phyloP scores from a whole-genome alignment of 805 yeast species.

The Wickerhamomyces canadensis region DNA sequence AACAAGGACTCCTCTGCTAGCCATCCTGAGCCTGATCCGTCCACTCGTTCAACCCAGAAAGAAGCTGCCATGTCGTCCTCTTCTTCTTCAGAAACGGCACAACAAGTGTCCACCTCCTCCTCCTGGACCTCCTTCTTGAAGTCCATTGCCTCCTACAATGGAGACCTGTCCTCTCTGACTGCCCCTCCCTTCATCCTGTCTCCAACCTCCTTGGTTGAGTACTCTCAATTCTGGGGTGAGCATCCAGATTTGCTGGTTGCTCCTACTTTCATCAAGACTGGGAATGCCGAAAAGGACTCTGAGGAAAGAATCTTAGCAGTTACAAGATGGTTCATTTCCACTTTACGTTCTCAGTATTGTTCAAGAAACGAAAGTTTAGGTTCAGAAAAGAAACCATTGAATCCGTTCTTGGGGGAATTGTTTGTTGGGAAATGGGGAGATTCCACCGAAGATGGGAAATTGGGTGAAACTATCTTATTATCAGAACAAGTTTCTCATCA shows the following conservation, averaged over 20 bases:
- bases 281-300: conserved; percentile 39
- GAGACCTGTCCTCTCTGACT: conserved; percentile 87
- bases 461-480: conserved; percentile 74
- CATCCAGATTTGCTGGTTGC: conserved; percentile 79
- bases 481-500: conserved; percentile 97
- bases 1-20: conserved; percentile 2
- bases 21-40: conserved; percentile 5
- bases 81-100: conserved; percentile 29
- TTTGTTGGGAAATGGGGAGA: conserved; percentile 87
- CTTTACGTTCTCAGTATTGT: conserved; percentile 89
- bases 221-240: conserved; percentile 94
- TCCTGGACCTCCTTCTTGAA: conserved; percentile 93
- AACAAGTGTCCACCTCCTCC: conserved; percentile 23
- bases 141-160: conserved; percentile 87
- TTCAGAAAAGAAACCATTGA: conserved; percentile 94
- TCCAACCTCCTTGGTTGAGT: conserved; percentile 83
- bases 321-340: conserved; percentile 84
- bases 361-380: conserved; percentile 89
- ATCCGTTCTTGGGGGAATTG: conserved; percentile 93
- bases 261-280: conserved; percentile 48
- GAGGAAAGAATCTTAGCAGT: conserved; percentile 75
- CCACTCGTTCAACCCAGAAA: conserved; percentile 1
- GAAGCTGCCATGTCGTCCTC: too few species aligned
- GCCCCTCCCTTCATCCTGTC: conserved; percentile 97
- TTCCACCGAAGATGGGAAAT: conserved; percentile 35